phyloP scores from a whole-genome alignment of 148 eudicot species.

The Silene latifolia region DNA sequence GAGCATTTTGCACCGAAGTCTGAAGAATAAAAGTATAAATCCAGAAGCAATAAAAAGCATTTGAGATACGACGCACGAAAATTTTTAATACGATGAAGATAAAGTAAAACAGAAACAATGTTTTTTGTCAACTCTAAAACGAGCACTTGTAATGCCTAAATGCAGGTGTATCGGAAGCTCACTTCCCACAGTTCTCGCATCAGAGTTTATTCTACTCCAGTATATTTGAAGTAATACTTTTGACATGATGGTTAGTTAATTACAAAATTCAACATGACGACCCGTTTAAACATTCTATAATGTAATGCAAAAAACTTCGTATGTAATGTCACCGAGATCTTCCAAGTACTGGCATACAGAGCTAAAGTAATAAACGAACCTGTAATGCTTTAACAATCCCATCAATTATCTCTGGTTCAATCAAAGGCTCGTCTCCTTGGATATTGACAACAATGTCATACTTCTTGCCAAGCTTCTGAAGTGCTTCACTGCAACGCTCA shows the following conservation, averaged over 20 bases:
- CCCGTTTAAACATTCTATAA: neutral
- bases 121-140: neutral
- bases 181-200: neutral
- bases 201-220: neutral
- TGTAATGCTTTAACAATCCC: constrained; percentile 92
- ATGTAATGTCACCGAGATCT: neutral
- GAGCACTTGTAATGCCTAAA: neutral
- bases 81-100: neutral
- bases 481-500: constrained; percentile 93
- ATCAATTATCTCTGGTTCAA: constrained; percentile 92
- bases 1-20: too few relatives aligned
- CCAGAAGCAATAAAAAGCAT: neutral
- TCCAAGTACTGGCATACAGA: neutral
- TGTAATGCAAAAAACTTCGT: neutral
- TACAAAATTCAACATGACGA: neutral
- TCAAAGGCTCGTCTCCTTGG: constrained; percentile 96
- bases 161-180: too few relatives aligned
- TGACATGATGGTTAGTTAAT: too few relatives aligned
- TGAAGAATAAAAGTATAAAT: neutral
- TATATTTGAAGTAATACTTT: neutral
- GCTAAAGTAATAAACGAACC: constrained; percentile 35
- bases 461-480: constrained; percentile 71
- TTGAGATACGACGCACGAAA: neutral
- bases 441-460: constrained; percentile 95
- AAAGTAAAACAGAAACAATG: neutral